Conservation (phyloP, 2,329 filamentous ascomycete genomes). For the Polytolypa hystricis region DNA sequence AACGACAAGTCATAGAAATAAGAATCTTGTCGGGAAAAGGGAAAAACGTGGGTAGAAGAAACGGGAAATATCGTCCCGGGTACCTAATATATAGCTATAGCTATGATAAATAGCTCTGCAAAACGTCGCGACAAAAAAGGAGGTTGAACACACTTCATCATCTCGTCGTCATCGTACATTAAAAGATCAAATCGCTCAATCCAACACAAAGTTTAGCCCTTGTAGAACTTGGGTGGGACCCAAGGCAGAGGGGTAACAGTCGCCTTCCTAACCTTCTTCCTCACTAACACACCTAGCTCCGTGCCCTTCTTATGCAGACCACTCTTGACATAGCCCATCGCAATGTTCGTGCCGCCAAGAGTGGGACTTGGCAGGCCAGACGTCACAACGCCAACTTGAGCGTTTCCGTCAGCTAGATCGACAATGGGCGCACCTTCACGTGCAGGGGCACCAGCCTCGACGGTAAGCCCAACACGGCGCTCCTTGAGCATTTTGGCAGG, state of each 20-base stretch:
- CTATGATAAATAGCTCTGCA: no score
- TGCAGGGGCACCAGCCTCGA: slow-evolving; percentile 72
- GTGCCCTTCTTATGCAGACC: slow-evolving; percentile 77
- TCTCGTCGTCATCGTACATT: no score
- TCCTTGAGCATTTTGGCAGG: slow-evolving; percentile 51
- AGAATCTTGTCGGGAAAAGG: no score
- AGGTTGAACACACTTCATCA: no score
- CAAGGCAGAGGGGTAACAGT: slow-evolving; percentile 84
- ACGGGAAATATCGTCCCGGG: no score
- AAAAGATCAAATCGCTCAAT: no score
- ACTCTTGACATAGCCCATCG: slow-evolving; percentile 84
- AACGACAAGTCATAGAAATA: no score
- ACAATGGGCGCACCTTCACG: slow-evolving; percentile 79
- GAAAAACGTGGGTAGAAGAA: no score
- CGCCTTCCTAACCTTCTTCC: slow-evolving; percentile 65
- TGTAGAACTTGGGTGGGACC: slow-evolving; percentile 66
- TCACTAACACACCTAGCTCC: slow-evolving; percentile 63
- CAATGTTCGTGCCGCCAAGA: slow-evolving; percentile 71
- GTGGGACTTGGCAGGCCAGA: slow-evolving; percentile 84
- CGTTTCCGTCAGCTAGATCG: slow-evolving; percentile 38
- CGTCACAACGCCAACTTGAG: slow-evolving; percentile 68
- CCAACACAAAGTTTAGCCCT: slow-evolving; percentile 21
- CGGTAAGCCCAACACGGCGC: slow-evolving; percentile 67
- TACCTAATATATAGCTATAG: no score
- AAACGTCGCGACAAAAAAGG: no score